These are phyloP conservation scores for Hypoxylon subgilvum DNA, from an alignment of 495 filamentous ascomycete species.

Conservation along the genomic window DNA sequence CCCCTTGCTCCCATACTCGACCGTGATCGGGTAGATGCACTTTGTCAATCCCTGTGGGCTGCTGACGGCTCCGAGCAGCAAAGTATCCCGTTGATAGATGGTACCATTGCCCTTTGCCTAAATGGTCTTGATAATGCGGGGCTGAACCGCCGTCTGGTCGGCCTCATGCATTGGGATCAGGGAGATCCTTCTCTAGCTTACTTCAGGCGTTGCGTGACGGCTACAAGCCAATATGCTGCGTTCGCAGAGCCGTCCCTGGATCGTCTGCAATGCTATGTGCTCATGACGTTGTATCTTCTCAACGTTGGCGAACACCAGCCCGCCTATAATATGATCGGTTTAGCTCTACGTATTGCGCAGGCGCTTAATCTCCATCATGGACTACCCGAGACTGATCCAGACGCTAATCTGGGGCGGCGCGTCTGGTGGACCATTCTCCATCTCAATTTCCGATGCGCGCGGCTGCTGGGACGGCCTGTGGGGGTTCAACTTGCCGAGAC, in stretches of 20 bases:
- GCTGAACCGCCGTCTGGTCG: constrained; percentile 36
- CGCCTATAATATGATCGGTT: constrained; percentile 45
- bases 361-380: constrained; percentile 35
- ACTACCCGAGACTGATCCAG: constrained; percentile 5
- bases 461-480: constrained; percentile 40
- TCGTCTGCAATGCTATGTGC: constrained; percentile 38
- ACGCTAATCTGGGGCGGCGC: constrained; percentile 18
- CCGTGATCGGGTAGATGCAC: constrained; percentile 11
- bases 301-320: constrained; percentile 34
- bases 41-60: constrained; percentile 12
- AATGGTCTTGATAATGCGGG: constrained; percentile 37
- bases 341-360: constrained; percentile 42
- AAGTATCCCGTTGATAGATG: constrained; percentile 35
- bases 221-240: constrained; percentile 31
- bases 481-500: constrained; percentile 29
- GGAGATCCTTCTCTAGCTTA: constrained; percentile 34
- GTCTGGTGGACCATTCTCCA: constrained; percentile 46
- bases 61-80: not conserved
- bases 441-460: constrained; percentile 45
- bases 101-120: constrained; percentile 35
- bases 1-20: constrained; percentile 32
- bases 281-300: constrained; percentile 23
- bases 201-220: constrained; percentile 37
- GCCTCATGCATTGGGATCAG: constrained; percentile 37
- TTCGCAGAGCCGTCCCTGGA: constrained; percentile 35